phyloP scores from a whole-genome alignment of 306 rosid genomes.

The Pyrus bretschneideri region DNA sequence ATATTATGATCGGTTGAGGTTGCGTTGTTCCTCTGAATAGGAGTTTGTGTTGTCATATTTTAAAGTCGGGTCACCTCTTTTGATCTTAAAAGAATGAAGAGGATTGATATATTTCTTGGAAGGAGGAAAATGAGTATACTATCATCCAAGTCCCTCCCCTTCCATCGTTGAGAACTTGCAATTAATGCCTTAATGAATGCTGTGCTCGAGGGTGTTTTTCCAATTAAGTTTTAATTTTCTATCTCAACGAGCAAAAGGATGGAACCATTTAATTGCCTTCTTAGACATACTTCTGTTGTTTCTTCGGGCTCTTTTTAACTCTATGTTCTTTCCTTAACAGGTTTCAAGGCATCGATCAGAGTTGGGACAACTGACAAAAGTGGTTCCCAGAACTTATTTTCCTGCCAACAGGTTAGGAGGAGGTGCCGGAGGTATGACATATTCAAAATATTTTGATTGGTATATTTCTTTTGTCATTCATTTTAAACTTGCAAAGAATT shows the following conservation, averaged over 20 bases:
- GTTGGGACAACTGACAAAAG: constrained; percentile 26
- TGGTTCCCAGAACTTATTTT: constrained; percentile 36
- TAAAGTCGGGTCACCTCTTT: not conserved
- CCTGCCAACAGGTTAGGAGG: constrained; percentile 29
- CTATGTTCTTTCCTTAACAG: constrained; percentile 35
- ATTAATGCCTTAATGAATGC: not conserved
- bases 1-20: not conserved
- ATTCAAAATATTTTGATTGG: not conserved
- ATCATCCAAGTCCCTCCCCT: not conserved
- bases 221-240: not conserved
- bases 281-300: not conserved
- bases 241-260: not conserved
- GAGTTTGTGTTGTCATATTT: not conserved
- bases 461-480: not conserved
- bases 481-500: not conserved
- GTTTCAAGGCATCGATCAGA: constrained; percentile 45
- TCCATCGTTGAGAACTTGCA: not conserved
- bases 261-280: not conserved
- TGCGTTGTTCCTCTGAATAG: not conserved
- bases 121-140: not conserved
- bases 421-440: constrained; percentile 40
- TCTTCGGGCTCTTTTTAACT: not conserved
- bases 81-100: not conserved
- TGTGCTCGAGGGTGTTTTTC: not conserved
- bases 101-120: not conserved